Percentiles rank a stretch among this genome's conserved stretches.
Conservation (phyloP, 257 asterid species). For the Fraxinus americana region DNA sequence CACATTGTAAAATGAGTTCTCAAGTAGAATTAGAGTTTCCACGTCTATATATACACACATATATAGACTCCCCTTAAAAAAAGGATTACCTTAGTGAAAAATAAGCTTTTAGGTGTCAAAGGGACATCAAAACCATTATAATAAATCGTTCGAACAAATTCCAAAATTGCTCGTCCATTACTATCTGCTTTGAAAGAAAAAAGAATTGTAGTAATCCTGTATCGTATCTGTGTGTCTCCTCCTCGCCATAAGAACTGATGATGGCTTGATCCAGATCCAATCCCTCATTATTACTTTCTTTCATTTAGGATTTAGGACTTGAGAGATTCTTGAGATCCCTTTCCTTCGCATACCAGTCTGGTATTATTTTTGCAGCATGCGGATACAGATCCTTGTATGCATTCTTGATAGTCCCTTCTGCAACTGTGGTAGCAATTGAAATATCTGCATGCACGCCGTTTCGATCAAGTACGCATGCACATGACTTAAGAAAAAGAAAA, state of each 20-base stretch:
- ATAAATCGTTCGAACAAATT: background rate
- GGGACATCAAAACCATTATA: background rate
- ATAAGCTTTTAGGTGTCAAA: background rate
- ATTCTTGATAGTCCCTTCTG: conserved; percentile 88
- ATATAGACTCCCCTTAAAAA: background rate
- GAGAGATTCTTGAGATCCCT: conserved; percentile 69
- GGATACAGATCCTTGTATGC: conserved; percentile 83
- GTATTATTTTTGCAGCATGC: conserved; percentile 72
- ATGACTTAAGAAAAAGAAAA: background rate
- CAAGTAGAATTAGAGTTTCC: too few relatives aligned
- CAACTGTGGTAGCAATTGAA: conserved; percentile 77
- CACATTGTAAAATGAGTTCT: too few relatives aligned
- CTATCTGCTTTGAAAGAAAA: background rate
- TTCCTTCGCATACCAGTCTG: conserved; percentile 75
- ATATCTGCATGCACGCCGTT: conserved; percentile 52
- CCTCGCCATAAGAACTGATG: background rate
- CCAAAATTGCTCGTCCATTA: background rate
- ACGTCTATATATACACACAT: background rate
- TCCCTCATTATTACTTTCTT: background rate
- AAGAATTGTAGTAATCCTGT: background rate
- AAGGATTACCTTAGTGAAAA: background rate
- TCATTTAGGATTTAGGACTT: conserved; percentile 50
- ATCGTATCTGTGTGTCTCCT: conserved; percentile 1
- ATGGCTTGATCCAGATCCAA: background rate
- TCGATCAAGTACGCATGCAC: background rate